These are phyloP conservation scores for Rhododendron vialii DNA, from an alignment of 148 eudicot species.

Conservation along the genomic window DNA sequence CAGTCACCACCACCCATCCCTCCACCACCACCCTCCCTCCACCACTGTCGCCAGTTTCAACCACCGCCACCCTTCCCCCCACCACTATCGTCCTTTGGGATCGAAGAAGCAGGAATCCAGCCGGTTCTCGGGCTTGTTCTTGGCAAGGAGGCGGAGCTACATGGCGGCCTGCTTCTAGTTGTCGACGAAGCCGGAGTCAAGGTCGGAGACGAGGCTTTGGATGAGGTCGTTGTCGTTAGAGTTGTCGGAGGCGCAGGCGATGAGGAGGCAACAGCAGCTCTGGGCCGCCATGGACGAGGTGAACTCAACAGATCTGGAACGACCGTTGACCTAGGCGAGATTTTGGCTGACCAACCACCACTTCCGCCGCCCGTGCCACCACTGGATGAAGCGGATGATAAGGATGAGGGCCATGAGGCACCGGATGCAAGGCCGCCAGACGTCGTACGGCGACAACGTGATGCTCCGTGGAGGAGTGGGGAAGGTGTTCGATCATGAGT, in stretches of 20 bases:
- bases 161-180: slow-evolving; percentile 68
- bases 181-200: slow-evolving; percentile 46
- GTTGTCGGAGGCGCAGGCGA: slow-evolving; percentile 56
- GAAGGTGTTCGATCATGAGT: neutral
- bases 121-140: slow-evolving; percentile 76
- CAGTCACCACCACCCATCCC: too few relatives aligned
- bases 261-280: slow-evolving; percentile 45
- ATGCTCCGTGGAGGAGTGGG: neutral
- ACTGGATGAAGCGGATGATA: neutral
- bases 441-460: slow-evolving; percentile 15
- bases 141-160: slow-evolving; percentile 66
- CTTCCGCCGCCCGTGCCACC: slow-evolving; percentile 12
- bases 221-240: slow-evolving; percentile 49
- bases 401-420: neutral
- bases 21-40: too few relatives aligned
- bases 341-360: slow-evolving; percentile 24
- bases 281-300: slow-evolving; percentile 31
- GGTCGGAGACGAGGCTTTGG: slow-evolving; percentile 41
- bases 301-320: slow-evolving; percentile 62
- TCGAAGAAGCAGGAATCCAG: neutral
- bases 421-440: neutral
- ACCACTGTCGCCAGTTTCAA: too few relatives aligned
- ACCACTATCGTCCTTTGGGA: too few relatives aligned
- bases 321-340: slow-evolving; percentile 6
- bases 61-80: too few relatives aligned